A percentile compares a stretch with the other conserved stretches of the same genome.
Conservation (phyloP, 345 rosid genomes). For the Trapa incisa region DNA sequence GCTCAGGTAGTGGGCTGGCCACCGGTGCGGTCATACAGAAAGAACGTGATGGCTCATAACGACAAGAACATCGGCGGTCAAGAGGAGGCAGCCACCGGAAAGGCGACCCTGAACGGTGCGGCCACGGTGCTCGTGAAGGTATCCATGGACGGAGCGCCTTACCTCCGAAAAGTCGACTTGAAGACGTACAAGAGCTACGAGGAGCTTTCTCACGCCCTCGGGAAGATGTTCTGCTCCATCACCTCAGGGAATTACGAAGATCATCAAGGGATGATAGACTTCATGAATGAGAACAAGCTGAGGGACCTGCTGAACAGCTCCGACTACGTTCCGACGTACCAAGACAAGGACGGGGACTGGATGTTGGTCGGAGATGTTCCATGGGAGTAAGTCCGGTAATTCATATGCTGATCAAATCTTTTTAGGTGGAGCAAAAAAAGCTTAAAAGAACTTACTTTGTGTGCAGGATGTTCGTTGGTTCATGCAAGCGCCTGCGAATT, state of each 20-base stretch:
- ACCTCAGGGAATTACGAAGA: slow-evolving; percentile 16
- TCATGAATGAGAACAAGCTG: slow-evolving; percentile 59
- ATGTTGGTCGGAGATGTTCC: slow-evolving; percentile 97
- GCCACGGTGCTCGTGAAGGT: slow-evolving; percentile 65
- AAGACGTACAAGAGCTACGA: slow-evolving; percentile 59
- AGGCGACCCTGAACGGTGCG: background rate
- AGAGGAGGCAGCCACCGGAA: background rate
- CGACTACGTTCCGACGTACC: slow-evolving; percentile 80
- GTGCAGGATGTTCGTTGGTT: slow-evolving; percentile 73
- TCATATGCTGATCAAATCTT: background rate
- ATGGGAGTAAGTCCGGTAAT: slow-evolving; percentile 47
- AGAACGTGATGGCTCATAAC: slow-evolving; percentile 35
- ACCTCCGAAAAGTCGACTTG: slow-evolving; percentile 77
- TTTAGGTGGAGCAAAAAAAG: background rate
- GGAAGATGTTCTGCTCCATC: slow-evolving; percentile 72
- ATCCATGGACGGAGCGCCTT: slow-evolving; percentile 90
- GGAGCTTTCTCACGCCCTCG: slow-evolving; percentile 54
- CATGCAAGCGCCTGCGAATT: slow-evolving; percentile 81
- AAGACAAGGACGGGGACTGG: slow-evolving; percentile 96
- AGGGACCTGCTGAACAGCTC: slow-evolving; percentile 52
- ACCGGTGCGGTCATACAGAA: slow-evolving; percentile 71
- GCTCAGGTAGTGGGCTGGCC: slow-evolving; percentile 96
- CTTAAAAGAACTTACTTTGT: background rate
- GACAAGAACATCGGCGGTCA: background rate
- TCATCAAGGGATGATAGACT: slow-evolving; percentile 67